Evolutionary conservation across 108 stramenopile genomes (phyloP), one percentile per base, ranked within the genome.

Genomic region (Skeletonema tropicum): DNA sequence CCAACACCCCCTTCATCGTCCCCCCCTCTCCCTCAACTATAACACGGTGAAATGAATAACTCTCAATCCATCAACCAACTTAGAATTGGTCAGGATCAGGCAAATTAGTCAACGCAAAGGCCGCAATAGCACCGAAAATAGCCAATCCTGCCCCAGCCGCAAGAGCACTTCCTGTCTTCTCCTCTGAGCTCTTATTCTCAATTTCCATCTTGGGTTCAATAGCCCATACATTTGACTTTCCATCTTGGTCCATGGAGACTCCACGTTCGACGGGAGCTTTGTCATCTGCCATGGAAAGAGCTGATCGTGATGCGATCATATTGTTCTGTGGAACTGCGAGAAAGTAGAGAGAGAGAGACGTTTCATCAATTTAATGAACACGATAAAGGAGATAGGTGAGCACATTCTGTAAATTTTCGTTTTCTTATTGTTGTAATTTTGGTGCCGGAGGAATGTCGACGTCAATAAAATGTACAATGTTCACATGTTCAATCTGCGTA

Each of bases 131-230:
- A 48, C 85, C 95, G 68, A 90, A 85, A 6, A 81, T 92, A 5
- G 78, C 92, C 15, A 97, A 55, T 23, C 91, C 97, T 14, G 80
- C 95, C 13, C 85, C 76, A 5, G 88, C 95, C 10, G 92, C 62
- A 29, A 92, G 32, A n/a, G 78, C 74, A 1, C 84, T 68, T 41
- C 81, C 73, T 11, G 85, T 89, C 71, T 93, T 89, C 68, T 97
- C 91, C 82, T 92, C 94, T 41, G 74, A 66, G 58, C 82, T 80
- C 52, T 91, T 89, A 25, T 83, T 76, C 10, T 92, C 91, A 49
- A 97, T 89, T 83, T 95, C 89, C 92, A 98, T 93, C 85, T 96
- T 98, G 46, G 97, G 97, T 79, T 98, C 97, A 73, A 98, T 95
- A 30, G 97, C 96, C 97, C 97, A 98, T 3, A 98, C 95, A 73